A percentile compares a stretch with the other conserved stretches of the same genome.
Conservation (phyloP, 2,329 filamentous ascomycete genomes). For the Ophiocordyceps sinensis region DNA sequence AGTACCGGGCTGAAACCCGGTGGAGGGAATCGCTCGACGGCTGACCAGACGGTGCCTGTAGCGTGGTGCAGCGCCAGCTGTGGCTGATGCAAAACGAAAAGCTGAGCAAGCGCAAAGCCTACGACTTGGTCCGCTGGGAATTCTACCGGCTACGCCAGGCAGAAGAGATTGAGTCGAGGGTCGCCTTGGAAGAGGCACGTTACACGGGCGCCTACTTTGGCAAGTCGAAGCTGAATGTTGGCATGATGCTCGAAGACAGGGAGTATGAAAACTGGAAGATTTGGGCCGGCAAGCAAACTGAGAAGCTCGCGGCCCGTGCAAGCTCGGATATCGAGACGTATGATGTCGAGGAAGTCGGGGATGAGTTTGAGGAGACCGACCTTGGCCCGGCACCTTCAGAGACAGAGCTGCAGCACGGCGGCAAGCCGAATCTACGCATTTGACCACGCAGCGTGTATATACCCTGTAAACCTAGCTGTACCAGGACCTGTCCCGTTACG, state of each 20-base stretch:
- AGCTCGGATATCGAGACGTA: constrained; percentile 28
- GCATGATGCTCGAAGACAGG: constrained; percentile 69
- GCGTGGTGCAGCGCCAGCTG: constrained; percentile 82
- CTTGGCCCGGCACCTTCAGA: constrained; percentile 10
- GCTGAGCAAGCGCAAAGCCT: constrained; percentile 54
- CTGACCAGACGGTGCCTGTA: constrained; percentile 23
- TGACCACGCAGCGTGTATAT: constrained; percentile 1
- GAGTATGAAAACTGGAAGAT: constrained; percentile 73
- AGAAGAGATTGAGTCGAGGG: constrained; percentile 67
- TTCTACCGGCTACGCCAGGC: constrained; percentile 76
- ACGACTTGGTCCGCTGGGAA: constrained; percentile 76
- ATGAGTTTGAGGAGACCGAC: constrained; percentile 10
- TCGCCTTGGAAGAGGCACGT: constrained; percentile 78
- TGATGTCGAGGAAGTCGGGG: constrained; percentile 12
- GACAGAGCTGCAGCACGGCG: not conserved
- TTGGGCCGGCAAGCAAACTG: constrained; percentile 49
- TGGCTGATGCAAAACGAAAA: constrained; percentile 60
- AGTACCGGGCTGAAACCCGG: constrained; percentile 7
- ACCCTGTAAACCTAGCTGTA: constrained; percentile 9
- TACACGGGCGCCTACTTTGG: constrained; percentile 83
- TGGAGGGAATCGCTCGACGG: not conserved
- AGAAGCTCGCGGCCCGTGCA: constrained; percentile 23
- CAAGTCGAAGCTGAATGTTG: constrained; percentile 57
- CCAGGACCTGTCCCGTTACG: not conserved
- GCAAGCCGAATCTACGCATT: not conserved